Percentiles rank a stretch among this genome's conserved stretches.
Evolutionary conservation across 1,284 basidiomycete species (phyloP).

Genomic region (Taiwanofungus camphoratus): DNA sequence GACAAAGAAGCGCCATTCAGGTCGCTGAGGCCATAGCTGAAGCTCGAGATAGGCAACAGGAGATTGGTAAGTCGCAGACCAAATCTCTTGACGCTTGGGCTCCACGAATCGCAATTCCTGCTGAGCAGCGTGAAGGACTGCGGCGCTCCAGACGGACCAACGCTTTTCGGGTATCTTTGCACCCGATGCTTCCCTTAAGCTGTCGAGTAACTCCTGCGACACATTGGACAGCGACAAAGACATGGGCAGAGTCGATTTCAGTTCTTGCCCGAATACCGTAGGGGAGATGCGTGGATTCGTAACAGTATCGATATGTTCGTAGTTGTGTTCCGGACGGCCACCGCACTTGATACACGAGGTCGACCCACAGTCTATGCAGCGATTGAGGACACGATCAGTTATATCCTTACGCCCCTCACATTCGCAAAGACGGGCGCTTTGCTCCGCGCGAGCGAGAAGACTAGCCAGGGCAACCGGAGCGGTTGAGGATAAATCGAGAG

Average conservation of each 20-base stretch:
- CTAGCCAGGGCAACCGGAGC: constrained; percentile 42
- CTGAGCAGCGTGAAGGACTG: constrained; percentile 57
- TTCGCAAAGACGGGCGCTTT: constrained; percentile 75
- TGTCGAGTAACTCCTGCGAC: constrained; percentile 46
- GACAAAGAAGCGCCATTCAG: constrained; percentile 85
- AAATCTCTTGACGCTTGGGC: constrained; percentile 82
- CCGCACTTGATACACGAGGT: constrained; percentile 84
- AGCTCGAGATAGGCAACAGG: constrained; percentile 71
- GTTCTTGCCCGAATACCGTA: constrained; percentile 62
- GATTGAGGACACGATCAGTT: constrained; percentile 63
- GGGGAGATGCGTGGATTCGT: constrained; percentile 57
- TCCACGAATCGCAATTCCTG: constrained; percentile 81
- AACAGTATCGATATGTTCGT: constrained; percentile 45
- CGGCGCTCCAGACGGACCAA: constrained; percentile 66
- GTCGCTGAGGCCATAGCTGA: constrained; percentile 66
- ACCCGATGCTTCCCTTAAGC: constrained; percentile 40
- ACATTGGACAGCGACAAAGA: constrained; percentile 61
- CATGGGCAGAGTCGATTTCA: constrained; percentile 88
- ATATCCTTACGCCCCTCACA: constrained; percentile 87
- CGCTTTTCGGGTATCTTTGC: constrained; percentile 41
- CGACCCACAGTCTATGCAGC: constrained; percentile 73
- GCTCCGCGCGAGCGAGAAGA: constrained; percentile 62
- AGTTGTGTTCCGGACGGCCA: constrained; percentile 85
- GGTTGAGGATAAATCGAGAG: constrained; percentile 66
- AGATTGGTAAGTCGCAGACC: constrained; percentile 80